Evolutionary conservation across 805 yeast genomes (phyloP), one percentile per base, ranked within the genome.

Genomic region (Cyberlindnera maritima): DNA sequence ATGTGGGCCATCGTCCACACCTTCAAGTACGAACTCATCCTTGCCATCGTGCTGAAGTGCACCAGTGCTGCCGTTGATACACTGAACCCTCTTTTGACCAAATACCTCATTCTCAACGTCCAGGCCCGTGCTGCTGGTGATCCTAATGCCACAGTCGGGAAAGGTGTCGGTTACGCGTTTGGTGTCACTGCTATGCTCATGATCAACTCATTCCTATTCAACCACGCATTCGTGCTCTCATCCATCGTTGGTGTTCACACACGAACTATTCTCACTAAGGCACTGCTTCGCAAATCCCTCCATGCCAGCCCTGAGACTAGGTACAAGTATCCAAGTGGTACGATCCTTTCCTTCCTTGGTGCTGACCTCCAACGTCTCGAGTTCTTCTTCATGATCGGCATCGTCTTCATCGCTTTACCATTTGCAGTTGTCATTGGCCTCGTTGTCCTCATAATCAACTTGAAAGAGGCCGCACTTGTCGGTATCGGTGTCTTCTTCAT

Each of bases 141-240:
- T 19, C 51, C 53, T 29, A 76, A 77, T 7, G 52, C 59, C 11
- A 58, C 66, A 7, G 57, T 66, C 25, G 70, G 80, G 38, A 70
- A 64, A 36, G 96, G 96, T 50, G 70, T 85, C 15, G 96, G 91
- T 10, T 85, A 79, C 56, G 83, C 90, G 4, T 62, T 87, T 41
- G 94, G 90, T 18, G 71, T 85, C 5, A 75, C 80, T 39, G 53
- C 70, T 1, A 65, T 88, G 57, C 32, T 41, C n/a, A 19, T 33
- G 29, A 4, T 33, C 14, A 14, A 31, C 33, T 13, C 21, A 15
- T 33, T 33, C 14, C 76, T 82, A 53, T 53, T 76, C n/a, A 34
- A 69, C 3, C 66, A 71, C 45, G 77, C 80, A 36, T 43, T 79
- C n/a, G 56, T 67, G 38, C 68, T 77, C 43, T 83, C 86, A 48